Evolutionary conservation across 2,329 filamentous ascomycete genomes (phyloP), one percentile per base, ranked within the genome.

Genomic region (Colletotrichum lupini): DNA sequence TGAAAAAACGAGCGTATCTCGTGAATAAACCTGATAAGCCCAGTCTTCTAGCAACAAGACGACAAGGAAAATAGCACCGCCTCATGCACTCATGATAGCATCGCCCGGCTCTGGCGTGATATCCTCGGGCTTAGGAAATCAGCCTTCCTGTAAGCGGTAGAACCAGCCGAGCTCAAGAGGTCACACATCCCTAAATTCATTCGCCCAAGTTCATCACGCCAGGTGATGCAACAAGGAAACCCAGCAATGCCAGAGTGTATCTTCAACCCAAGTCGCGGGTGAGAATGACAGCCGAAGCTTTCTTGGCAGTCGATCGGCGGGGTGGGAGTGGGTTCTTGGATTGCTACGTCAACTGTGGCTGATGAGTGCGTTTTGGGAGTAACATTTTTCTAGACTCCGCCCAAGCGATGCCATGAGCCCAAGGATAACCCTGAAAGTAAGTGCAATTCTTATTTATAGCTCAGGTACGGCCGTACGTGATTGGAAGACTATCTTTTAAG

Each of bases 281-380:
- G 49, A 56, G 26, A 72, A 58, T 46, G 64, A 42, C 63, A 61
- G 63, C 68, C 68, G 68, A 72, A 72, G 68, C 63, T 72, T 72
- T 72, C 68, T 72, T 72, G 68, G 68, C 68, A 19, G 64, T 52
- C 63, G 68, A 72, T 72, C 68, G 32, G 67, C 60, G 67, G 53
- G 46, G 67, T 19, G 37, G 14, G 1, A 7, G 37, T 42, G 37
- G 37, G 37, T 42, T 57, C 67, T 32, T 69, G 60, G 67, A 37
- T 49, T 30, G 24, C 56, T 71, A 72, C 68, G 64, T 72, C 68
- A 72, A 72, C 64, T 72, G 59, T 72, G 68, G 68, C 68, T 72
- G 63, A 68, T 46, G 49, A 58, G 35, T 53, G 63, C 57, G 52
- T 57, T 7, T 28, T 67, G 56, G 52, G n/a, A 53, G 56, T 56